Base-by-base conservation (phyloP, 257 asterid genomes). In the Solanum lignicaule region DNA sequence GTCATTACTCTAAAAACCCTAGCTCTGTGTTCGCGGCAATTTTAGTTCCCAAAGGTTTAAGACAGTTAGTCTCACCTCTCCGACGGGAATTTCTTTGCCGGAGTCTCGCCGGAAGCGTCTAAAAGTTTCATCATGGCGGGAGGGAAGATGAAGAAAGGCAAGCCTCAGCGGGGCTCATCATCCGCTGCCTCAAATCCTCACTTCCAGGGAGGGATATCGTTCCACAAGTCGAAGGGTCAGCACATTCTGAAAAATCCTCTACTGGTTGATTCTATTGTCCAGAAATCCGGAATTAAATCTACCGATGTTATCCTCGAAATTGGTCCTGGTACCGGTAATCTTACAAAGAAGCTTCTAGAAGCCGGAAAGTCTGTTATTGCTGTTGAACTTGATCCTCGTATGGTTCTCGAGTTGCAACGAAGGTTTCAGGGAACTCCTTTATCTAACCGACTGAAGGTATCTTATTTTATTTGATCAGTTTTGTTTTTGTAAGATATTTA, bases 271-370 rank as follows among this genome's bases (percentile, higher is more conserved):
- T 91, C 98, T 13, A 97, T 97, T 60, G 85, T 97, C 75, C 97
- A 97, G 89, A 97, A 97, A 94, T 90, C 99, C 6, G 99, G 99
- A 83, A 95, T 97, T 68, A 96, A 95, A 87, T 91, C 96, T 71
- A 95, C 98, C 27, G 99, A 97, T 41, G 74, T 91, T 65, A 92
- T 97, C 84, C 99, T 96, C 36, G 98, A 97, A 91, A 97, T 97
- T 58, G 99, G 99, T 74, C 98, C 99, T 1, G 99, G 99, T 88
- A 97, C 98, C 0, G 99, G 99, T 86, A 97, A 95, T 76, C 95
- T 97, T 60, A 97, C 99, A 10, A 95, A 97, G 92, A 97, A 97
- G 96, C 99, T 97, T 89, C 94, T 97, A 5, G 99, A 97, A 89
- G 98, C 93, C 3, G 99, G 99, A 23, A 97, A 97, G 76, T 93